Evolutionary conservation across 108 stramenopile species (phyloP), one percentile per base, ranked within the genome.

Genomic region (Skeletonema tropicum): DNA sequence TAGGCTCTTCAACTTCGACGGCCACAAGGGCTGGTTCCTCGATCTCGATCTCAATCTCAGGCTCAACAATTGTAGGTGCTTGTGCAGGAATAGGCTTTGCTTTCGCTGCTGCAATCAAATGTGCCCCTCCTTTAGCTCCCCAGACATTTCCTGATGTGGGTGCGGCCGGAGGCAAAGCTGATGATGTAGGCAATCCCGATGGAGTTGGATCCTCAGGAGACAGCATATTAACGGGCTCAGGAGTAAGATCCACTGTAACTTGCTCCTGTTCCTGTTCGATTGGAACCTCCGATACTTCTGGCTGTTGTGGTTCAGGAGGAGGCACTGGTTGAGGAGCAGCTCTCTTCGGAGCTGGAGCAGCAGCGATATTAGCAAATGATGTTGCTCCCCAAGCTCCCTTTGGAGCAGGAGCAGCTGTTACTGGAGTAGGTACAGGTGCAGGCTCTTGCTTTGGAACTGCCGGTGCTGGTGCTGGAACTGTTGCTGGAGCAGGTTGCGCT

Each of bases 101-200:
- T 55, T 90, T 89, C 73, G 83, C 89, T 4, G 88, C 87, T 73
- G 83, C 85, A 70, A 95, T 92, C 71, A 95, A 82, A 79, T 90
- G 90, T 35, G 94, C 94, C 14, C 89, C 89, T 63, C 94, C 94
- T 66, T 90, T 92, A 1, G 94, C 90, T 10, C 89, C 94, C 94
- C 94, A 95, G 29, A 95, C 94, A 84, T 95, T 95, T 63, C 92
- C 90, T 29, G 65, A 38, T 35, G 75, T 64, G 39, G 57, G 26
- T 32, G 87, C 46, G 52, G 86, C 66, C 17, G 85, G 45, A 33
- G 71, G 38, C 52, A 70, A 41, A n/a, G 65, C 57, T 6, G 70
- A 30, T 23, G 70, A 69, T 41, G 61, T 38, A 19, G 74, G 73
- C 35, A 81, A 63, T 12, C 83, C 81, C 58, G 92, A 71, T 3